Base-by-base conservation (phyloP, 164 flowering plant genomes). In the Stephania japonica region DNA sequence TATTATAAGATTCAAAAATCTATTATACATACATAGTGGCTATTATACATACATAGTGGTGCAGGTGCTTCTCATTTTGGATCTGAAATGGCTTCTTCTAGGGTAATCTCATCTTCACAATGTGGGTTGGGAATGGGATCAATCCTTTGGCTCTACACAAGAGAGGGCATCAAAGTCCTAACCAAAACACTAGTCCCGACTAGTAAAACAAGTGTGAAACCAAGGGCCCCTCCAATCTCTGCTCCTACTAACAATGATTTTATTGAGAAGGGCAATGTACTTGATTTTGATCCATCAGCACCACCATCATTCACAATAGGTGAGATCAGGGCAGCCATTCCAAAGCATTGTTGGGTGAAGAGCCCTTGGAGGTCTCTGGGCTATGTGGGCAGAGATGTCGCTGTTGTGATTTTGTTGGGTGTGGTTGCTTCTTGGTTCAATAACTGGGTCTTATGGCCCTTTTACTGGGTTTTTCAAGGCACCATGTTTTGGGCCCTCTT, bases 401-500 rank as follows among this genome's bases (percentile, higher is more conserved):
- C 53, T 32, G 82, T 85, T 32, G 90, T 92, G 50, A 74, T 86
- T 42, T 85, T 84, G 1, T 84, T 90, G 77, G 97, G 88, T 14
- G 86, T 86, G 2, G 86, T 75, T 1, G 94, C 94, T 3, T 82
- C 83, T 74, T 81, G 76, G 73, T 19, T 90, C 43, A 82, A 92
- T 74, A 86, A 75, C 44, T 88, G 90, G 97, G 69, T 77, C 67
- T 81, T 88, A 75, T 91, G 93, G 97, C 89, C 91, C 76, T 73
- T 91, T 25, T 90, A 91, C 76, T 90, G 97, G 94, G 69, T 72
- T 78, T 93, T 88, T 74, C 94, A 90, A 72, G 89, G 94, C 16
- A 91, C 97, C 71, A 90, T 91, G 97, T 91, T 91, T 61, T 91
- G 94, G 94, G 94, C 91, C 73, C 82, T 91, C 69, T 91, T 90